Conservation (phyloP, 2,329 filamentous ascomycete genomes). For the Diaporthe australafricana region DNA sequence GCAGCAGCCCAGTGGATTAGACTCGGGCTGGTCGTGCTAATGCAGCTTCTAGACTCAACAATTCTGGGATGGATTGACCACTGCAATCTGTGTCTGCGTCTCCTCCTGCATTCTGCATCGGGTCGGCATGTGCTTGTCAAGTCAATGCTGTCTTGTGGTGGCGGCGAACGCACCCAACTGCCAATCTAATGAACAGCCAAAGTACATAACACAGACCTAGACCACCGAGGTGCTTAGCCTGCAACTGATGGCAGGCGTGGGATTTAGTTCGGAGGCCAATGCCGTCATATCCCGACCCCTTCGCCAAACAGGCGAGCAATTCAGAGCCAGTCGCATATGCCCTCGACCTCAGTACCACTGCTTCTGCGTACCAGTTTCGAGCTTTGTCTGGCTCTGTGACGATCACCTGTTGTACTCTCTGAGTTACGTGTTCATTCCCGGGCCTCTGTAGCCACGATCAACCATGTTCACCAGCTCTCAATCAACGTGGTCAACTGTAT, state of each 20-base stretch:
- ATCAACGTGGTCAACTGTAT: not conserved
- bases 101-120: conserved; percentile 2
- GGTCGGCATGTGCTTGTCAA: conserved; percentile 7
- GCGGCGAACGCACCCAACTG: not conserved
- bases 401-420: not conserved
- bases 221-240: not conserved
- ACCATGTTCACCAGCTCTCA: not conserved
- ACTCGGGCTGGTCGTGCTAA: conserved; percentile 18
- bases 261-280: not conserved
- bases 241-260: not conserved
- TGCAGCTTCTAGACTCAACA: conserved; percentile 25
- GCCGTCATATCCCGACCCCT: conserved; percentile 23
- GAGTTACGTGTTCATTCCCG: not conserved
- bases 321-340: not conserved
- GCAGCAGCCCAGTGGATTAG: conserved; percentile 9
- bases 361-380: not conserved
- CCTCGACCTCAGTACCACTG: not conserved
- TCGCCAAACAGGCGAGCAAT: not conserved
- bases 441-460: not conserved
- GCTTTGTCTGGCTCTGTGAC: not conserved
- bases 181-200: not conserved
- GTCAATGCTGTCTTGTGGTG: not conserved
- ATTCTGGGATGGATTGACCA: not conserved
- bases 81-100: not conserved
- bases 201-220: not conserved